A percentile compares a stretch with the other conserved stretches of the same genome.
Conservation (phyloP, 1,284 basidiomycete species). For the Schizophyllum amplum region DNA sequence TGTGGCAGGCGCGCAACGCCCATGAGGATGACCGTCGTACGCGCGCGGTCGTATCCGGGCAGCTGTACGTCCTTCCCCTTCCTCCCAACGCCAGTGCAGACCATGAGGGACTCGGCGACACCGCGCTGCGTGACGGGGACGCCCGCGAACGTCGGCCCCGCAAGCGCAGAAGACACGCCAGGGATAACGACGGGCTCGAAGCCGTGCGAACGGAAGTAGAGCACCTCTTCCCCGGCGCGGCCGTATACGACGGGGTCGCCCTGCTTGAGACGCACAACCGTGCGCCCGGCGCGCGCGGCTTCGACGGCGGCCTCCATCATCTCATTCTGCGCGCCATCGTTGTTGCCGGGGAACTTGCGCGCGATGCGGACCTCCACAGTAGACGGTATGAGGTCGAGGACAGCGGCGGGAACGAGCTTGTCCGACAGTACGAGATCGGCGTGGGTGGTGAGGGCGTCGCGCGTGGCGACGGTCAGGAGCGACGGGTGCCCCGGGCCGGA, state of each 20-base stretch:
- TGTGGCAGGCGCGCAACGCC: conserved; percentile 81
- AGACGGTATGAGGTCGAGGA: conserved; percentile 82
- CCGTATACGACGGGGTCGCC: conserved; percentile 96
- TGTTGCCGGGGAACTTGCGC: conserved; percentile 96
- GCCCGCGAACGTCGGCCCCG: conserved; percentile 82
- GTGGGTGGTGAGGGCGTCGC: conserved; percentile 68
- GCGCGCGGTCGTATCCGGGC: conserved; percentile 78
- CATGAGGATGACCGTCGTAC: conserved; percentile 88
- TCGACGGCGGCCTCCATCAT: conserved; percentile 88
- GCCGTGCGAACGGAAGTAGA: conserved; percentile 83
- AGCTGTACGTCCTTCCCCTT: conserved; percentile 79
- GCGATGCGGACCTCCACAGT: conserved; percentile 75
- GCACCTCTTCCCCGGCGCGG: conserved; percentile 88
- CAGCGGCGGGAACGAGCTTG: conserved; percentile 91
- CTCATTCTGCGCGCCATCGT: conserved; percentile 89
- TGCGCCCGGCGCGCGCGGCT: conserved; percentile 72
- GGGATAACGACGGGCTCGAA: conserved; percentile 83
- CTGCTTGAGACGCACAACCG: conserved; percentile 92
- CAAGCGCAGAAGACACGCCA: conserved; percentile 83
- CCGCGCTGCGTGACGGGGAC: conserved; percentile 96
- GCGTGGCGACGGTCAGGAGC: conserved; percentile 84
- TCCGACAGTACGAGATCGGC: conserved; percentile 89
- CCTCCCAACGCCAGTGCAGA: conserved; percentile 92
- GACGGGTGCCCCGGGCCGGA: conserved; percentile 94
- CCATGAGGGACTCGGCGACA: conserved; percentile 80